Conservation (phyloP, 75 land plant genomes). For the Pinus albicaulis region DNA sequence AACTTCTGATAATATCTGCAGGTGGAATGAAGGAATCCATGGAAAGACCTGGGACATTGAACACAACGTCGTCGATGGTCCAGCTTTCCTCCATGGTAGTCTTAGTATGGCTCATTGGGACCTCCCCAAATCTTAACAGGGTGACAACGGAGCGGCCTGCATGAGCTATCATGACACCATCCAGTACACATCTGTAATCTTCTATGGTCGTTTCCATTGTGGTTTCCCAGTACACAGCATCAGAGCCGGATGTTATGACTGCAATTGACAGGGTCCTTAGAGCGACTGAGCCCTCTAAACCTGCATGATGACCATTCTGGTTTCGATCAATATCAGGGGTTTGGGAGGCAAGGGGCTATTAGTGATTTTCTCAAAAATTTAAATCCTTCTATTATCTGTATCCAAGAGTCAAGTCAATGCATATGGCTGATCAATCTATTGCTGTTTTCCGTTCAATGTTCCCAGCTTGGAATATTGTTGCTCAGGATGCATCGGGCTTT, state of each 20-base stretch:
- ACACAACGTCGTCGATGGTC: constrained; percentile 36
- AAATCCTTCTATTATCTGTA: too few relatives aligned
- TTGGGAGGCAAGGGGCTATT: too few relatives aligned
- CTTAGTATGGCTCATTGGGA: constrained; percentile 42
- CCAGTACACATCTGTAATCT: constrained; percentile 67
- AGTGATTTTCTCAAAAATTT: too few relatives aligned
- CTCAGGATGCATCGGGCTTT: too few relatives aligned
- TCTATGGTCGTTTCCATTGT: constrained; percentile 56
- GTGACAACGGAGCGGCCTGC: constrained; percentile 60
- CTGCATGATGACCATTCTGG: too few relatives aligned
- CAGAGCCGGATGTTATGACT: constrained; percentile 11
- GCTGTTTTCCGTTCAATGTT: too few relatives aligned
- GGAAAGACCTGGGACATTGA: constrained; percentile 38
- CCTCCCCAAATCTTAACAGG: constrained; percentile 59
- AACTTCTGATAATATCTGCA: constrained; percentile 9
- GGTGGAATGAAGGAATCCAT: constrained; percentile 43
- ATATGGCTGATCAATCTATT: too few relatives aligned
- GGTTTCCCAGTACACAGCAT: constrained; percentile 72
- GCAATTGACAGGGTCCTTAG: too few relatives aligned
- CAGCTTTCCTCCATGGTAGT: constrained; percentile 39
- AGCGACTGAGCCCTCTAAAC: too few relatives aligned
- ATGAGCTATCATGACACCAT: constrained; percentile 63
- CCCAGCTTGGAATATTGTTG: too few relatives aligned
- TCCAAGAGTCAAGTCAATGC: too few relatives aligned
- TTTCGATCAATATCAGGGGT: too few relatives aligned